Evolutionary conservation across 306 rosid species (phyloP).

Genomic region (Sicyos baderoa): DNA sequence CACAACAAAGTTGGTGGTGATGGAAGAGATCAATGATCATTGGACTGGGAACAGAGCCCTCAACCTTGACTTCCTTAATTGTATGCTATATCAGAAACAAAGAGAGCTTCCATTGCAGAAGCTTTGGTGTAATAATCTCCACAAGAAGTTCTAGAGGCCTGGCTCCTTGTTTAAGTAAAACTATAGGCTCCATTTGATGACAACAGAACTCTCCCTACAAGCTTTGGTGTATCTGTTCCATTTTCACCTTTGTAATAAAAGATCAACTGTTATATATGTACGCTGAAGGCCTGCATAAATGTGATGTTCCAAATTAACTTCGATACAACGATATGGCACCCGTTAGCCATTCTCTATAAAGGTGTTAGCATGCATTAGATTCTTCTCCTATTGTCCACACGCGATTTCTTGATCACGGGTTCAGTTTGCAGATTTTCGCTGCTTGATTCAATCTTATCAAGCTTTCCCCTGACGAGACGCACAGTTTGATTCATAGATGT

Average conservation of each 20-base stretch:
- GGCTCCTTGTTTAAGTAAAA: too few species aligned
- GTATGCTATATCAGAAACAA: too few species aligned
- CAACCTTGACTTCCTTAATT: too few species aligned
- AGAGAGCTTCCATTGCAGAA: too few species aligned
- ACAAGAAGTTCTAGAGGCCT: too few species aligned
- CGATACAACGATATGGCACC: not conserved
- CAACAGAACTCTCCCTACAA: not conserved
- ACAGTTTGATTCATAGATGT: conserved; percentile 81
- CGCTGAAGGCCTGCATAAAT: not conserved
- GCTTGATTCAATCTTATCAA: conserved; percentile 71
- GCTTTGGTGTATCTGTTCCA: not conserved
- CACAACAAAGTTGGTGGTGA: too few species aligned
- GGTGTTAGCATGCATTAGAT: conserved; percentile 31
- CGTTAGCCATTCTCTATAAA: not conserved
- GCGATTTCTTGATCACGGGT: conserved; percentile 49
- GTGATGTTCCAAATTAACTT: not conserved
- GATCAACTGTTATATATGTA: not conserved
- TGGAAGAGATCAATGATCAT: too few species aligned
- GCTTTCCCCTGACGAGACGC: conserved; percentile 63
- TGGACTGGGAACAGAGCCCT: too few species aligned
- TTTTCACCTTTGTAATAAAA: not conserved
- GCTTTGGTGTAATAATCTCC: too few species aligned
- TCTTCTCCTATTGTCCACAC: conserved; percentile 77
- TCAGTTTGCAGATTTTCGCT: conserved; percentile 42
- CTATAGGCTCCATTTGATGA: not conserved